Base-by-base conservation (phyloP, 495 filamentous ascomycete species). In the Massariosphaeria phaeospora region DNA sequence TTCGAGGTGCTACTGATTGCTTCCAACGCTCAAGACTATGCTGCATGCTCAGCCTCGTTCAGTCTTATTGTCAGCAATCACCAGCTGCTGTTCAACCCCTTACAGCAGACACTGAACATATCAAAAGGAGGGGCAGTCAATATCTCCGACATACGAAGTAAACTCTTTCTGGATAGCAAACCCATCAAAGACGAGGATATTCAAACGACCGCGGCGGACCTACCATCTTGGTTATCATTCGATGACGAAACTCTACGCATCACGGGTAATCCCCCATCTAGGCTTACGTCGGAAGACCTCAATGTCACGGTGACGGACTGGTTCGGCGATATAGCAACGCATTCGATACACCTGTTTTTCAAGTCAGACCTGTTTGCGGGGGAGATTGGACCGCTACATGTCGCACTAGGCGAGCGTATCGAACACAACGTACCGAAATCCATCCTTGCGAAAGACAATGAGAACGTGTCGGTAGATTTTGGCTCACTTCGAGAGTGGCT, bases 21-120 rank as follows among this genome's bases (percentile, higher is more conserved):
- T 11, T 91, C 86, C 9, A 86, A 95, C 66, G 82, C 91, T 27
- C 72, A 77, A 39, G 88, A 87, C 4, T 95, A 90, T 67, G 76
- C 83, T 29, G 86, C 79, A 0, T 76, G 81, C 6, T 75, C 78
- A n/a, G 59, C 80, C 44, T 67, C 69, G 1, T 94, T 95, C 63
- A 75, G 81, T 15, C 73, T 96, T 18, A 73, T 83, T 1, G 79
- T 95, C 40, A 84, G 82, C 34, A 77, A 72, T 33, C 86, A 90
- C 27, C 40, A 52, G 30, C 23, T 61, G 17, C 25, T 55, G 8
- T 61, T 64, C 26, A 54, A 43, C 21, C 46, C 56, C 8, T 18
- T 57, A 13, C 38, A 48, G 36, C 38, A 57, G 30, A 57, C 56
- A 10, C 8, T 61, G 10, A 45, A n/a, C 17, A 0, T 52, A 1